phyloP scores from a whole-genome alignment of 2,329 filamentous ascomycete species.

The Daldinia eschscholtzii region DNA sequence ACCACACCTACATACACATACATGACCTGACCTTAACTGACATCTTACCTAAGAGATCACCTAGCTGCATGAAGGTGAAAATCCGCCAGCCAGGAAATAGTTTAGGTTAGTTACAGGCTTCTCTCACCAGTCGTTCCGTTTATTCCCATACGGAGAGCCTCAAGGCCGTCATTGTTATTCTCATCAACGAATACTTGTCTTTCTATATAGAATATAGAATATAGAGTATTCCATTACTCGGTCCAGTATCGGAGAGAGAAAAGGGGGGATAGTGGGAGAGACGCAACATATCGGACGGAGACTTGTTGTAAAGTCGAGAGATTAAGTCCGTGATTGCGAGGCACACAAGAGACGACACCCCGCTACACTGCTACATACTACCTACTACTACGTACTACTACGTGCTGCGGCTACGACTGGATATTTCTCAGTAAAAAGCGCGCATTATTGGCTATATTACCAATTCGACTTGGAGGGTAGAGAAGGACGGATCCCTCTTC shows the following conservation, averaged over 20 bases:
- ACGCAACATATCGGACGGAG: slow-evolving; percentile 27
- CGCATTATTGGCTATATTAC: slow-evolving; percentile 38
- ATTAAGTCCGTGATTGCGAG: slow-evolving; percentile 26
- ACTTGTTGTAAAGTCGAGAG: slow-evolving; percentile 31
- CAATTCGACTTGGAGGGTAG: slow-evolving; percentile 36
- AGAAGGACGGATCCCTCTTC: slow-evolving; percentile 31
- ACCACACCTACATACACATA: slow-evolving; percentile 40
- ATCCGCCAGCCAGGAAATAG: slow-evolving; percentile 30
- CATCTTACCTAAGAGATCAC: slow-evolving; percentile 37
- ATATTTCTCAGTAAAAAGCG: slow-evolving; percentile 29
- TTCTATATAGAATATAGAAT: slow-evolving; percentile 26
- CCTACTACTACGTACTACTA: slow-evolving; percentile 9
- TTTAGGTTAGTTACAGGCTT: slow-evolving; percentile 22
- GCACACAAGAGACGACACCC: slow-evolving; percentile 12
- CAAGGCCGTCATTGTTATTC: slow-evolving; percentile 17
- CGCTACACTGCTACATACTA: slow-evolving; percentile 16
- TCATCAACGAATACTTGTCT: slow-evolving; percentile 11
- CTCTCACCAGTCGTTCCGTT: slow-evolving; percentile 28
- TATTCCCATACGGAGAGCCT: slow-evolving; percentile 37
- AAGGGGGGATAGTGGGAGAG: slow-evolving; percentile 13
- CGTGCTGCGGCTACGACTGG: slow-evolving; percentile 6
- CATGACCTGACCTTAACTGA: slow-evolving; percentile 32
- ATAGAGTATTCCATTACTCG: slow-evolving; percentile 29
- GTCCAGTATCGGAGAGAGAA: slow-evolving; percentile 26
- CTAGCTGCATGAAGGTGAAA: slow-evolving; percentile 38